Percentiles rank a stretch among this genome's conserved stretches.
These are phyloP conservation scores for Scedosporium minutisporum DNA, from an alignment of 2,329 filamentous ascomycete species.

Conservation along the genomic window DNA sequence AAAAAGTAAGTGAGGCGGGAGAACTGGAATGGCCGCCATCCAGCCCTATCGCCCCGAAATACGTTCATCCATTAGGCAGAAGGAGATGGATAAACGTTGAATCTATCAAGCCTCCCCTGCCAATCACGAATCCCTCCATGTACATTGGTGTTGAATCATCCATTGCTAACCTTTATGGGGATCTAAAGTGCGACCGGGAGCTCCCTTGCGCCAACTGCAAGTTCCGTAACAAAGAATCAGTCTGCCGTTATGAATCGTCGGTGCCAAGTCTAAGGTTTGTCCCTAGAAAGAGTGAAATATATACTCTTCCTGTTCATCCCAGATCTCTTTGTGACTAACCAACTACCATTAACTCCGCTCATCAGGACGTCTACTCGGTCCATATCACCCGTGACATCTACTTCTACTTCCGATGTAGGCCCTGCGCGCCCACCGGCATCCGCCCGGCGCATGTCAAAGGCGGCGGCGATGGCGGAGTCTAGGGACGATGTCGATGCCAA, in stretches of 20 bases:
- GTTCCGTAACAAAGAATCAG: conserved; percentile 42
- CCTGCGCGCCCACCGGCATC: not conserved
- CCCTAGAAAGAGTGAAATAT: not conserved
- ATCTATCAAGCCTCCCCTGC: not conserved
- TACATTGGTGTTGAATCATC: not conserved
- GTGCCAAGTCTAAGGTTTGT: not conserved
- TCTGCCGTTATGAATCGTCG: conserved; percentile 48
- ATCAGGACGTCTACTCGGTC: conserved; percentile 13
- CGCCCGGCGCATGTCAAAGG: not conserved
- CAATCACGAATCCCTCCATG: not conserved
- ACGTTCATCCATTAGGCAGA: not conserved
- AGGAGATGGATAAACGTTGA: not conserved
- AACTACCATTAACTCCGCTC: conserved; percentile 18
- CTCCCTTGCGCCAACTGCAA: conserved; percentile 51
- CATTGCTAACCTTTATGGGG: not conserved
- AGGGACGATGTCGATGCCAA: not conserved
- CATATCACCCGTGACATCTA: not conserved
- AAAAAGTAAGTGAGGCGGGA: conserved; percentile 33
- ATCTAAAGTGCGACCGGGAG: conserved; percentile 47
- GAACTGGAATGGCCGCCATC: not conserved
- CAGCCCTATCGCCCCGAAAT: not conserved
- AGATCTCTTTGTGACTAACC: not conserved
- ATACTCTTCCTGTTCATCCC: not conserved
- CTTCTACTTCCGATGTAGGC: not conserved
- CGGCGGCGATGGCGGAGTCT: not conserved